Percentiles rank a stretch among this genome's conserved stretches.
Conservation (phyloP, 352 stramenopile genomes). For the Halophytophthora batemanensis region DNA sequence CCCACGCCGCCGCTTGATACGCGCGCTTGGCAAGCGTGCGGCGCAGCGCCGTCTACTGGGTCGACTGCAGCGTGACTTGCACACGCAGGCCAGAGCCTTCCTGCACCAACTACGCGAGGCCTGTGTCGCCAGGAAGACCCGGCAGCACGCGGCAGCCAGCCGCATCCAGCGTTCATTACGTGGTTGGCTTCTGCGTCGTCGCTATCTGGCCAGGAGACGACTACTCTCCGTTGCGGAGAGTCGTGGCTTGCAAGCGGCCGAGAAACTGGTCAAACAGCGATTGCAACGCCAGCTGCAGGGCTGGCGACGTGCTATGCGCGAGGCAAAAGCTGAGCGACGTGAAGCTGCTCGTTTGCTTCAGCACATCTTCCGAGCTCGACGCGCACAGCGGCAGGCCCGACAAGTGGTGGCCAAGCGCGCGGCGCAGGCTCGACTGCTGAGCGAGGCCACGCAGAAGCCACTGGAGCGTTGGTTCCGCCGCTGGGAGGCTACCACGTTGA, state of each 20-base stretch:
- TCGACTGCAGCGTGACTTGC: constrained; percentile 41
- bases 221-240: constrained; percentile 18
- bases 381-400: constrained; percentile 39
- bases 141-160: constrained; percentile 32
- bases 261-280: constrained; percentile 23
- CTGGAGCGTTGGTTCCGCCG: constrained; percentile 54
- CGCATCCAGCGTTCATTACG: constrained; percentile 44
- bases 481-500: constrained; percentile 42
- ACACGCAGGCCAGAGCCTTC: constrained; percentile 37
- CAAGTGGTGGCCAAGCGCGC: constrained; percentile 48
- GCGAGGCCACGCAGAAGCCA: constrained; percentile 44
- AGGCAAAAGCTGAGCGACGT: constrained; percentile 14
- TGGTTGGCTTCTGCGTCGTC: constrained; percentile 40
- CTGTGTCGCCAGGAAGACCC: constrained; percentile 29
- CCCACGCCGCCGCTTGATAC: constrained; percentile 19
- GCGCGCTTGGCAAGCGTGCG: constrained; percentile 31
- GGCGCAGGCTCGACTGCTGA: constrained; percentile 41
- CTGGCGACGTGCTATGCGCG: constrained; percentile 15
- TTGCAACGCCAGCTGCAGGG: constrained; percentile 19
- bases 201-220: constrained; percentile 39
- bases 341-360: constrained; percentile 45
- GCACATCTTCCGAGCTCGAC: constrained; percentile 37
- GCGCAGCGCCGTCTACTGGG: constrained; percentile 36
- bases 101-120: constrained; percentile 40
- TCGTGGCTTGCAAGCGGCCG: constrained; percentile 22